Conservation (phyloP, 2,329 filamentous ascomycete species). For the Sclerotinia nivalis region DNA sequence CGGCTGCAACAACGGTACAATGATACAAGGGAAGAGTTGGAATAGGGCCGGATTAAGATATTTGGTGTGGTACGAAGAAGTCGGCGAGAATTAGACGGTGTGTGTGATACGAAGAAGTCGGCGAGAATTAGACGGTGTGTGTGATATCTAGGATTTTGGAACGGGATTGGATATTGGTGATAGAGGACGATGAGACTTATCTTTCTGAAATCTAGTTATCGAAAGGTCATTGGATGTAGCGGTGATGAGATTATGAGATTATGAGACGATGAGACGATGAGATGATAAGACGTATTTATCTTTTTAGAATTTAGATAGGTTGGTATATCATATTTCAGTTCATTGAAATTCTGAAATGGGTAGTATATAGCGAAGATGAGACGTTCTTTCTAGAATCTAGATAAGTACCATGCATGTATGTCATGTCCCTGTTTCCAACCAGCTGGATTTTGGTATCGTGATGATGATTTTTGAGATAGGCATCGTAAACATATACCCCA, state of each 20-base stretch:
- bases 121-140: background rate
- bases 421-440: background rate
- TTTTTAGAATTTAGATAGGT: background rate
- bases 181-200: background rate
- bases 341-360: background rate
- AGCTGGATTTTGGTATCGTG: constrained; percentile 4
- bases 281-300: background rate
- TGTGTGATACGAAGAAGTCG: background rate
- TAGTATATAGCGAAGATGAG: background rate
- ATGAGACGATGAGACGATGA: background rate
- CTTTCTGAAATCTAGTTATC: no score
- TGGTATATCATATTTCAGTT: background rate
- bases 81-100: background rate
- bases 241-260: background rate
- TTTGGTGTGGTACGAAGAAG: background rate
- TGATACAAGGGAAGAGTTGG: background rate
- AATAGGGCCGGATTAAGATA: background rate
- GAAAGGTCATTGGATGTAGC: no score
- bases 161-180: background rate
- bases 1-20: constrained; percentile 6
- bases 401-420: background rate
- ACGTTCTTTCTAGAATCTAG: background rate
- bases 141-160: background rate
- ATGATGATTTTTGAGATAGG: background rate
- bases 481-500: background rate